A percentile compares a stretch with the other conserved stretches of the same genome.
Conservation (phyloP, 2,329 filamentous ascomycete species). For the Phoma sp. region DNA sequence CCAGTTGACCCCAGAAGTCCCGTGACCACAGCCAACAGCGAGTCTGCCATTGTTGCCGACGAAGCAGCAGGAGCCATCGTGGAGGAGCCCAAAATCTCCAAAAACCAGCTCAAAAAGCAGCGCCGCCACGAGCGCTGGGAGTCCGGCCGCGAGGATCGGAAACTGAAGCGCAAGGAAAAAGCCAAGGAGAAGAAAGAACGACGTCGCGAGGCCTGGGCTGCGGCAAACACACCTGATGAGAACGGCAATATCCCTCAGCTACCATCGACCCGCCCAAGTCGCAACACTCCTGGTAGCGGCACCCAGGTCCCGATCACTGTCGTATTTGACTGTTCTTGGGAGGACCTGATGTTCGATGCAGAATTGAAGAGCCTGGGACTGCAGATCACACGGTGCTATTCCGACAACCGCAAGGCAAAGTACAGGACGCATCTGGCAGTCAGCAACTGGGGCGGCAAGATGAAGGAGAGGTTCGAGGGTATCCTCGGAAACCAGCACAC, state of each 20-base stretch:
- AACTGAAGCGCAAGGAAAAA: slow-evolving; percentile 64
- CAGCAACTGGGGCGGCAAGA: slow-evolving; percentile 74
- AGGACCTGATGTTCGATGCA: slow-evolving; percentile 84
- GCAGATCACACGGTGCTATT: slow-evolving; percentile 88
- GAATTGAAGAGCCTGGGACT: slow-evolving; percentile 82
- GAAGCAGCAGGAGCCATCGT: slow-evolving; percentile 10
- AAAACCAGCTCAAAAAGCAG: slow-evolving; percentile 84
- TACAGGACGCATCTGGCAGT: slow-evolving; percentile 76
- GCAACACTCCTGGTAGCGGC: slow-evolving; percentile 40
- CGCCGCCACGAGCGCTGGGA: slow-evolving; percentile 77
- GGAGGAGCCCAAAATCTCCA: slow-evolving; percentile 65
- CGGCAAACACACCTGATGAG: slow-evolving; percentile 42
- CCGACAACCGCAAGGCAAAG: slow-evolving; percentile 75
- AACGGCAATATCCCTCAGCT: slow-evolving; percentile 25
- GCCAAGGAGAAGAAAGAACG: slow-evolving; percentile 59
- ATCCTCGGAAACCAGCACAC: slow-evolving; percentile 73
- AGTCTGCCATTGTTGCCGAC: slow-evolving; percentile 11
- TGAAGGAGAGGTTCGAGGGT: slow-evolving; percentile 81
- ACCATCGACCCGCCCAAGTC: slow-evolving; percentile 25
- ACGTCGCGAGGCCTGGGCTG: slow-evolving; percentile 53
- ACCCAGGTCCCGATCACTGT: slow-evolving; percentile 76
- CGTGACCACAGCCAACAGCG: slow-evolving; percentile 20
- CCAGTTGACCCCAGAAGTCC: slow-evolving; percentile 17
- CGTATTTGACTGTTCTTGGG: slow-evolving; percentile 90
- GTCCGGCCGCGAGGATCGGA: slow-evolving; percentile 65